Base-by-base conservation (phyloP, 805 yeast species). In the Yamadazyma sp. region DNA sequence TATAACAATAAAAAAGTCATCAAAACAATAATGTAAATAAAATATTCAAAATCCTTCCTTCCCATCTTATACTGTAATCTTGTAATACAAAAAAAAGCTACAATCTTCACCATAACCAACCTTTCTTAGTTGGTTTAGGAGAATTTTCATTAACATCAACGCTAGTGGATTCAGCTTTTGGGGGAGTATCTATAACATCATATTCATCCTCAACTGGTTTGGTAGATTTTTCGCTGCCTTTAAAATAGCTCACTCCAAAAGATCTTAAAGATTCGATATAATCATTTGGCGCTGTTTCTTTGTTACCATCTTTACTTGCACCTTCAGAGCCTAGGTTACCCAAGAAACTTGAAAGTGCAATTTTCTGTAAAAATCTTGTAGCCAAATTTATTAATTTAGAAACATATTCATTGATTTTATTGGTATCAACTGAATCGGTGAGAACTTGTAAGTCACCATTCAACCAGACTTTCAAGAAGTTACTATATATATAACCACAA, bases 181-280 rank as follows among this genome's bases (percentile, higher is more conserved):
- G 15, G 5, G 55, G 49, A 16, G 50, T 48, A 24, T 65, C 73
- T 27, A 75, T 73, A 18, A 75, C 53, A 38, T 73, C 78, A 53
- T 64, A 74, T 23, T 69, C 80, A 5, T 55, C 56, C 13, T 31
- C 39, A 12, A 36, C 30, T 24, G 24, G 13, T 30, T 20, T 31
- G 14, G 34, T 4, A 4, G 26, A 4, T 26, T 7, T 13, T n/a
- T 25, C 27, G n/a, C 14, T 25, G 8, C 18, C 13, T 25, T 22
- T 16, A 21, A 36, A 27, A 18, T 31, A 36, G 7, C 22, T 19
- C 28, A 29, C 21, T 16, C 11, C 30, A 12, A 12, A 35, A 28
- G 16, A 10, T 17, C 20, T 13, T 32, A n/a, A 39, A n/a, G 37
- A 20, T 12, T 12, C 29, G 11, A 23, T 19, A 25, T 28, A 24